Evolutionary conservation across 345 rosid species (phyloP).

Genomic region (Salix caprea): DNA sequence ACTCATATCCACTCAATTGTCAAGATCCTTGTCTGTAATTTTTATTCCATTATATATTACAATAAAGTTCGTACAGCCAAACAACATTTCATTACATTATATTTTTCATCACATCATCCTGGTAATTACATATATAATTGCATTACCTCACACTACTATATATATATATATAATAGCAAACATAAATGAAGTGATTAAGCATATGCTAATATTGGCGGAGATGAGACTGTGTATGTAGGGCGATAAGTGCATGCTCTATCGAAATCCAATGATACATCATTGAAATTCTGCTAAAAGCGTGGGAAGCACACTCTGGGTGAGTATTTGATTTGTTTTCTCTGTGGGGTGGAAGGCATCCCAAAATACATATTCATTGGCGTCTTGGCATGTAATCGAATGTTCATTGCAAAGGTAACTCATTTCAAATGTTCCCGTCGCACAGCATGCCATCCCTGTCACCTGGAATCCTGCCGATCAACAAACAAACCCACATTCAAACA

Average conservation of each 20-base stretch:
- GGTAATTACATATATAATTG: too few species aligned
- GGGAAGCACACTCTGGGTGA: slow-evolving; percentile 23
- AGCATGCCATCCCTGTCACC: slow-evolving; percentile 45
- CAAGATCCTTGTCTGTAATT: background rate
- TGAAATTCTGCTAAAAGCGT: slow-evolving; percentile 17
- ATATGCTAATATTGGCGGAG: too few species aligned
- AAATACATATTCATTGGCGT: slow-evolving; percentile 54
- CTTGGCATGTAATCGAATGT: slow-evolving; percentile 44
- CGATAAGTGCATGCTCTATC: background rate
- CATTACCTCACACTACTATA: too few species aligned
- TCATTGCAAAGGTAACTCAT: slow-evolving; percentile 53
- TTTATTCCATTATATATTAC: too few species aligned
- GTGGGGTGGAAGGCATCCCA: slow-evolving; percentile 50
- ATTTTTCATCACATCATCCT: too few species aligned
- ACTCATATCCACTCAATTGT: background rate
- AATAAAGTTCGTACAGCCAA: too few species aligned
- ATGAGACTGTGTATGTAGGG: too few species aligned
- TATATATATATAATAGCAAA: too few species aligned
- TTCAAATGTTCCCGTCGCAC: slow-evolving; percentile 62
- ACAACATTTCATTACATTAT: too few species aligned
- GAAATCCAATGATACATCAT: background rate
- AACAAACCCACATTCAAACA: background rate
- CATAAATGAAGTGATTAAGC: too few species aligned
- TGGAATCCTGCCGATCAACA: slow-evolving; percentile 40
- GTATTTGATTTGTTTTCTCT: slow-evolving; percentile 32